Evolutionary conservation across 768 basidiomycete species (phyloP), one percentile per base, ranked within the genome.

Genomic region (Podaxis rugospora): DNA sequence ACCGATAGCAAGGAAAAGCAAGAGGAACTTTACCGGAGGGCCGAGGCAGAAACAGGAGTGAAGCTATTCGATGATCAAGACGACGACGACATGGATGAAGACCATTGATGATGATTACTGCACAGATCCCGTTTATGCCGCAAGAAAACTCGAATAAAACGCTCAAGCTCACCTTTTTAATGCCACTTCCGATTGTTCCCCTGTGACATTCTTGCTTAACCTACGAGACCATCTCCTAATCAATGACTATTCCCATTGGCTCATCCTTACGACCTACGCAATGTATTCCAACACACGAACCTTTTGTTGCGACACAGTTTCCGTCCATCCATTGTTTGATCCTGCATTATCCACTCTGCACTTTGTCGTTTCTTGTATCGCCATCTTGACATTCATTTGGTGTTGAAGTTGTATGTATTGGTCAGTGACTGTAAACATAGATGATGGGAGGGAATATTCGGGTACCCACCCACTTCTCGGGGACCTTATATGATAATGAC

Each of bases 11-110:
- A 47, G 46, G 51, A 55, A 18, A 32, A 54, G 40, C 52, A 55
- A 39, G 59, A 61, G 16, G 53, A 61, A 49, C 50, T 37, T 49
- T 54, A 54, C 37, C 59, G 52, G 25, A 44, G 52, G 13, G 59
- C 59, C 11, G 59, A 61, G 18, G 44, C 44, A 10, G 52, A 49
- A 39, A 61, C 52, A n/a, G 52, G 59, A 13, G 32, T 16, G 5
- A 36, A 47, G 32, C 28, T 61, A 18, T 49, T 54, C 14, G 46
- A 39, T 27, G 59, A 55, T 27, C 46, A 49, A 36, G 52, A 55
- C 52, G 21, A 23, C 6, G 36, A 54, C 37, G 25, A 23, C 18
- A 61, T 61, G 59, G 52, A 61, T n/a, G 52, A 61, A 35, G 59
- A 16, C 39, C 11, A 52, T 25, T 60, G 59, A 44, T 7, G 42